Conservation (phyloP, 306 rosid genomes). For the Lagenaria siceraria region DNA sequence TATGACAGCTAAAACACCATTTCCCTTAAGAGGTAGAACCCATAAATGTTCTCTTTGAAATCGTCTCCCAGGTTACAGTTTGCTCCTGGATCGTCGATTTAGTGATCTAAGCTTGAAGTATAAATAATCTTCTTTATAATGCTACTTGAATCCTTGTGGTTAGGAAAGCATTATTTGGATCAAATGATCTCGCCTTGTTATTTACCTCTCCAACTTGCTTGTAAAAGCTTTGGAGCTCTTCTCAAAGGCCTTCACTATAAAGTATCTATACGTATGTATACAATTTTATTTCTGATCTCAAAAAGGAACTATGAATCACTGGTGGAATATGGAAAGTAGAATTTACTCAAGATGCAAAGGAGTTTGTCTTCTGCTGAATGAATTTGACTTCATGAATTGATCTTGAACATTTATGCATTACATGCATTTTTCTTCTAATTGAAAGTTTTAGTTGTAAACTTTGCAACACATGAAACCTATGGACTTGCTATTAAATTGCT, state of each 20-base stretch:
- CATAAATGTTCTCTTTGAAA: neutral
- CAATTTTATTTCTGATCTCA: neutral
- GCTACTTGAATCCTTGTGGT: neutral
- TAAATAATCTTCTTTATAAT: neutral
- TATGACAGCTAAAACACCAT: neutral
- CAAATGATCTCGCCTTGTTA: neutral
- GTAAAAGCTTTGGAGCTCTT: neutral
- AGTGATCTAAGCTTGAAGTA: neutral
- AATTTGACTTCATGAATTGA: neutral
- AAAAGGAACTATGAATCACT: neutral
- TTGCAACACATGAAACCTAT: neutral
- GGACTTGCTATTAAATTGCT: neutral
- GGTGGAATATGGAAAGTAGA: neutral
- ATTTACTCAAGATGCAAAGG: neutral
- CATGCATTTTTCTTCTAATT: neutral
- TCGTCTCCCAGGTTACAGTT: neutral
- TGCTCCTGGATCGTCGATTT: neutral
- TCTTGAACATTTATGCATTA: neutral
- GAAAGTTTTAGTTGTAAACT: neutral
- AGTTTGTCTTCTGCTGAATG: neutral
- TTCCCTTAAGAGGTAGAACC: neutral
- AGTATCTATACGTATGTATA: neutral
- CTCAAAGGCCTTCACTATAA: neutral
- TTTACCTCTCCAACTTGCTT: neutral
- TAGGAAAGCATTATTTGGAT: neutral